Evolutionary conservation across 148 eudicot genomes (phyloP).

Genomic region (Rheum nobile): DNA sequence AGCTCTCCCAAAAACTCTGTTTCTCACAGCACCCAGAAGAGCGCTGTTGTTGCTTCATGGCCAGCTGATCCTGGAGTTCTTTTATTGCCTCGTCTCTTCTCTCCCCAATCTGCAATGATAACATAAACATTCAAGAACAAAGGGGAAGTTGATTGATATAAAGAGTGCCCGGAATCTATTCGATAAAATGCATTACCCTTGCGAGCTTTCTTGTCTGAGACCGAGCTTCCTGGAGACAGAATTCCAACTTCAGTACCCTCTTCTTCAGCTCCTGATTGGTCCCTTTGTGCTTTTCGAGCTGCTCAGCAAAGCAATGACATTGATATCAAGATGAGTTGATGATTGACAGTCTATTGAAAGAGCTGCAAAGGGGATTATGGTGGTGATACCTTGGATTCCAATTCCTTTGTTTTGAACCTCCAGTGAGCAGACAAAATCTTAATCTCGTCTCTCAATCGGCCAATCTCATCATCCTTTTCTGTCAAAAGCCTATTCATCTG

Average conservation of each 20-base stretch:
- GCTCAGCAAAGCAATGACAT: constrained; percentile 3
- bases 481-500: constrained; percentile 61
- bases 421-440: constrained; percentile 75
- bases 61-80: constrained; percentile 70
- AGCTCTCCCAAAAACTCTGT: constrained; percentile 72
- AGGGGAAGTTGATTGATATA: not conserved
- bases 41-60: constrained; percentile 31
- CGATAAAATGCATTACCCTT: constrained; percentile 34
- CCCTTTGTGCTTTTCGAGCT: constrained; percentile 80
- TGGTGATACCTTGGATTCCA: constrained; percentile 64
- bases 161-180: not conserved
- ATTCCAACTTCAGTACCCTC: constrained; percentile 81
- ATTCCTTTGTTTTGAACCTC: constrained; percentile 74
- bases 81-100: constrained; percentile 75
- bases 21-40: constrained; percentile 20
- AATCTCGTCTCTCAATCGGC: constrained; percentile 63
- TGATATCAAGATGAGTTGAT: not conserved
- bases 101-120: constrained; percentile 57
- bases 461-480: constrained; percentile 69
- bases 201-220: constrained; percentile 89
- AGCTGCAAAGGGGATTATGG: not conserved
- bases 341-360: too few relatives aligned
- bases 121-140: not conserved
- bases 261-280: constrained; percentile 84
- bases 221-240: constrained; percentile 96